These are phyloP conservation scores for Kurtzmaniella quercitrusa DNA, from an alignment of 1,139 yeast species.

Conservation along the genomic window DNA sequence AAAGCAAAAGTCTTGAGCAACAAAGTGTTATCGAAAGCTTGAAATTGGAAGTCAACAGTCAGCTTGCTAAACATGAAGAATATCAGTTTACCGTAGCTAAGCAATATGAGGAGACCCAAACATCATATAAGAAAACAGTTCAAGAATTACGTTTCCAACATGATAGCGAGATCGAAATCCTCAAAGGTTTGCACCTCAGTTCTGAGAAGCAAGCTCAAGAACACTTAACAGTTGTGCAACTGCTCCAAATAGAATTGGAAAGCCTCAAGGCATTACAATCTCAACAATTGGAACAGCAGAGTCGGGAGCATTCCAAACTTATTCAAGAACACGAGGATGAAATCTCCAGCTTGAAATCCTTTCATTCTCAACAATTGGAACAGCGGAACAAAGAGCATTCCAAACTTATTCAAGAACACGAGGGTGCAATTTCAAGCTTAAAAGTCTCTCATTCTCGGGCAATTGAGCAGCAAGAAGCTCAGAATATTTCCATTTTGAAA, in stretches of 20 bases:
- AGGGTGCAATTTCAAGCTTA: neutral
- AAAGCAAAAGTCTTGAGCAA: neutral
- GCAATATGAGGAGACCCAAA: neutral
- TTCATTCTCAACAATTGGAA: neutral
- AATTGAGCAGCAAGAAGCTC: no score
- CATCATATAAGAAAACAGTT: neutral
- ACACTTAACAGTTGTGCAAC: neutral
- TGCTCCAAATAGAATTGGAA: no score
- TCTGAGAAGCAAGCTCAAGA: neutral
- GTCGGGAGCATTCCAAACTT: neutral
- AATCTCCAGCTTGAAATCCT: neutral
- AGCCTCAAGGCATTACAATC: no score
- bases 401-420: neutral
- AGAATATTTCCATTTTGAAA: neutral
- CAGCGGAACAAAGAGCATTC: neutral
- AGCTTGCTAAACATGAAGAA: neutral
- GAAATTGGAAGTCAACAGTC: neutral
- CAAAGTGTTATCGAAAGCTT: neutral
- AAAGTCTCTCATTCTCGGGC: no score
- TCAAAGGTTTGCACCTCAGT: neutral
- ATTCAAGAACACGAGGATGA: neutral
- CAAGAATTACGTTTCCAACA: neutral
- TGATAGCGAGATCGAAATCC: neutral
- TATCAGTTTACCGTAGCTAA: neutral
- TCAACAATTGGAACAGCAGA: neutral